Evolutionary conservation across 2,329 filamentous ascomycete genomes (phyloP), one percentile per base, ranked within the genome.

Genomic region (Rhytidhysteron rufulum): DNA sequence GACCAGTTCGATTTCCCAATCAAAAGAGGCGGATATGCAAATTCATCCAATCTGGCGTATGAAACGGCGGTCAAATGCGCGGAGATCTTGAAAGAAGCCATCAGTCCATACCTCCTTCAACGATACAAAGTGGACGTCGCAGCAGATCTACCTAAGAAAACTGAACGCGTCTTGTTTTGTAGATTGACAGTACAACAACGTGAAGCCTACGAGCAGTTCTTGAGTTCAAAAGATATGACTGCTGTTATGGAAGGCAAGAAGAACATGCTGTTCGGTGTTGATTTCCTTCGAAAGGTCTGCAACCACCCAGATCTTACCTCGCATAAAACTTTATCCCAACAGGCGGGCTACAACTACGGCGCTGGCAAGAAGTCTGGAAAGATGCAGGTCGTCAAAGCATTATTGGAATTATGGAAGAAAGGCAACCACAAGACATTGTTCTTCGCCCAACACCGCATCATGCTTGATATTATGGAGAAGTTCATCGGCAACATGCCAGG

Each of bases 51-150:
- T 51, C 68, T 97, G 9, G 88, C 96, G 62, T 88, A 97, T 30
- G 85, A 97, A 74, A 95, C 90, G 4, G 91, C 93, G 0, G 88
- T 89, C 51, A 93, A 89, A 62, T 96, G 91, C 54, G 93, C 94
- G 8, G 88, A 95, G 58, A 93, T 89, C 0, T 69, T 98, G 31
- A 96, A 96, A 57, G 89, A 95, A 50, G 84, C 89, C 1, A 95
- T 98, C 52, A 90, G 86, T 52, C 88, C 91, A 2, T 98, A 96
- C 58, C 75, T 98, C 4, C 74, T 98, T 3, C 91, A 97, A 58
- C 82, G 93, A 7, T 81, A 95, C 60, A 98, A 98, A 66, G 80
- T 86, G 2, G 93, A 98, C 62, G 93, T 98, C 11, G 91, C 93
- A 4, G 81, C 90, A 6, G 91, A 97, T 62, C 71, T 98, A 10